Evolutionary conservation across 768 basidiomycete genomes (phyloP), one percentile per base, ranked within the genome.

Genomic region (Piloderma croceum): DNA sequence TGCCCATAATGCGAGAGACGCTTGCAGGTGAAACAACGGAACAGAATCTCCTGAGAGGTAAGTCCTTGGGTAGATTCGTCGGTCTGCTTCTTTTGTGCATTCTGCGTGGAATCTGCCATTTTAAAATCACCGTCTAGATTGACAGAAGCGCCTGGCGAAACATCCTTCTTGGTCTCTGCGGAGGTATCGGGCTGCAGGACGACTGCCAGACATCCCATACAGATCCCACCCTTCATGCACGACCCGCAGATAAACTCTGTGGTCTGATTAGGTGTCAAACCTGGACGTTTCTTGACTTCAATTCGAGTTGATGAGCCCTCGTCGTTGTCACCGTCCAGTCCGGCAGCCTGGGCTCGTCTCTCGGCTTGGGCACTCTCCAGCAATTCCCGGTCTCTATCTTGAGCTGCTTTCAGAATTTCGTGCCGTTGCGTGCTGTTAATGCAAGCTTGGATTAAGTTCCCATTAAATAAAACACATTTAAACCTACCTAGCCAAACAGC

Each of bases 21-120:
- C 52, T 83, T 87, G 70, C 92, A 96, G 15, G 81, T 73, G 37
- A 80, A 57, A 60, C 92, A 96, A 19, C 92, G 74, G 60, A 90
- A 94, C 24, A 90, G 64, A 7, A 90, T 68, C 48, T 79, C 71
- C 10, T 42, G 45, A 7, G 57, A 39, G 31, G 41, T 34, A 3
- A 47, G 48, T 7, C 38, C 38, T 1, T 56, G 51, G 15, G 53
- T 39, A n/a, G 55, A 36, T n/a, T 45, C 46, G 10, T 53, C 47
- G 9, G 39, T 43, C 25, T 49, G 45, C 21, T 50, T 31, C 10
- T 40, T 41, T 20, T 43, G 34, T 9, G 48, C 12, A 19, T 43
- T 45, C n/a, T 31, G 44, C 29, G 36, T 48, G 20, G 38, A 51
- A 40, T 67, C 65, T 32, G 39, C 50, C 66, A 71, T 71, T 39